Conservation (phyloP, 202 grass and related monocot genomes). For the Panicum virgatum region DNA sequence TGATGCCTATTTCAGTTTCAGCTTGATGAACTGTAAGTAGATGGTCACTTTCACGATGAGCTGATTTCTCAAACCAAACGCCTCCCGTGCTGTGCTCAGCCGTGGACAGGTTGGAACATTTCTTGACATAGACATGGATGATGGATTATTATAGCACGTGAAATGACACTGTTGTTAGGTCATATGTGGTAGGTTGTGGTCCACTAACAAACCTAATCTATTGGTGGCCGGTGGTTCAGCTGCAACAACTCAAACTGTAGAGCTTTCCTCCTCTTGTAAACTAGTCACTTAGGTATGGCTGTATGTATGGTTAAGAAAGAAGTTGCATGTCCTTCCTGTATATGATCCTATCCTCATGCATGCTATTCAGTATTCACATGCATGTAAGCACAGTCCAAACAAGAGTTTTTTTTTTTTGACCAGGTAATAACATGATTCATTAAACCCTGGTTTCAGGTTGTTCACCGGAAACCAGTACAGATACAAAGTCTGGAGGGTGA, state of each 20-base stretch:
- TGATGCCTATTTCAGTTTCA: neutral
- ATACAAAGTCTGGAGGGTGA: neutral
- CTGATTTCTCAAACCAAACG: neutral
- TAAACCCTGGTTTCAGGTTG: neutral
- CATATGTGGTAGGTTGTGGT: neutral
- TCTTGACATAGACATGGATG: neutral
- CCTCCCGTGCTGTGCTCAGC: neutral
- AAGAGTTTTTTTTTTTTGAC: neutral
- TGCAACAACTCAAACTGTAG: neutral
- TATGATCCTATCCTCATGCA: neutral
- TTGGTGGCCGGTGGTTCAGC: neutral
- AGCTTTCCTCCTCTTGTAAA: neutral
- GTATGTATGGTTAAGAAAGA: too few species aligned
- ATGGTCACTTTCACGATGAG: neutral
- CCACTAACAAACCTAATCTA: neutral
- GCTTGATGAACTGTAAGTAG: neutral
- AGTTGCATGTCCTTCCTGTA: neutral
- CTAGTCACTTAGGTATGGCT: neutral
- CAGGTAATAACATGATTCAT: neutral
- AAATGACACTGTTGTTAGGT: neutral
- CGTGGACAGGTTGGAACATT: neutral
- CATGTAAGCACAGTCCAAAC: neutral
- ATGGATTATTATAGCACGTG: slow-evolving; percentile 13
- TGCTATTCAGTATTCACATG: slow-evolving; percentile 19
- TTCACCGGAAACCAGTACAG: neutral